These are phyloP conservation scores for Eruca vesicaria DNA, from an alignment of 441 rosid species.

Conservation along the genomic window DNA sequence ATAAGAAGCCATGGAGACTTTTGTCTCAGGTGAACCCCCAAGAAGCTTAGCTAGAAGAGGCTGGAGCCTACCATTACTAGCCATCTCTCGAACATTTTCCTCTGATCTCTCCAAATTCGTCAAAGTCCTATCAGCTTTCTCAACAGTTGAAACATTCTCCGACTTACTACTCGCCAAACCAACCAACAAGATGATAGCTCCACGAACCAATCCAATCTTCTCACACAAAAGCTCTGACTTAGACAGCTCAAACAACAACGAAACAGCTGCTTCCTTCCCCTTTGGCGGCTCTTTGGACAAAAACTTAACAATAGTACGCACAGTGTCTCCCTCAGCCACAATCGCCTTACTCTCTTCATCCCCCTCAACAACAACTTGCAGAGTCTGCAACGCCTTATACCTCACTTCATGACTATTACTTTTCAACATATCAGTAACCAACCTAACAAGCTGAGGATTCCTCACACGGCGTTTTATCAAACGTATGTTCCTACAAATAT, in stretches of 20 bases:
- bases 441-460: conserved; percentile 68
- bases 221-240: conserved; percentile 82
- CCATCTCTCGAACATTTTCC: conserved; percentile 92
- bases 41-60: conserved; percentile 87
- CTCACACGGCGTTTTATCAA: conserved; percentile 57
- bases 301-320: conserved; percentile 88
- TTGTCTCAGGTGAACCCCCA: conserved; percentile 81
- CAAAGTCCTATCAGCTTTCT: conserved; percentile 79
- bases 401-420: conserved; percentile 75
- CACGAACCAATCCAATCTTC: conserved; percentile 91
- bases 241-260: conserved; percentile 84
- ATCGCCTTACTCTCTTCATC: conserved; percentile 86
- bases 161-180: conserved; percentile 92
- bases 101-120: conserved; percentile 74
- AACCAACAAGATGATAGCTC: conserved; percentile 89
- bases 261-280: conserved; percentile 90
- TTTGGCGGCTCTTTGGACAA: conserved; percentile 72
- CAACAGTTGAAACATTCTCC: conserved; percentile 76
- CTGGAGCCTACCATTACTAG: conserved; percentile 75
- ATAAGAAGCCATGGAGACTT: conserved; percentile 79
- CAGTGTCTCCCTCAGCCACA: conserved; percentile 86
- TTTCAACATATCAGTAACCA: conserved; percentile 72
- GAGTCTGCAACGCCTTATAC: conserved; percentile 75
- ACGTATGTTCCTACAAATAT: conserved; percentile 57
- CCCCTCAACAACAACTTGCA: conserved; percentile 73